phyloP scores from a whole-genome alignment of 371 early-diverging fungal genomes.

The Fennellomyces sp. region DNA sequence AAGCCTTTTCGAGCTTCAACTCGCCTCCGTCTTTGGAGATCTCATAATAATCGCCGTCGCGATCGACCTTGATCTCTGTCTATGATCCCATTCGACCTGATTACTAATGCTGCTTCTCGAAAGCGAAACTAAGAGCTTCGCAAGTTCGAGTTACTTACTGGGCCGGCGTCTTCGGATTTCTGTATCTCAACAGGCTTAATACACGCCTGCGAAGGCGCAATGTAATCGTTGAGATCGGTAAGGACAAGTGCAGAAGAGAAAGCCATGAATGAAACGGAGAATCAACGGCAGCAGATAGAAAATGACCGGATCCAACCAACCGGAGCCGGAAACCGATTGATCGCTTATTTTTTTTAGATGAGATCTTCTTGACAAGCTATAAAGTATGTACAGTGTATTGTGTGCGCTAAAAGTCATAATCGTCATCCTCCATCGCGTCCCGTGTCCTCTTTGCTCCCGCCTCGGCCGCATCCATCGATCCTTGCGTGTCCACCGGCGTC shows the following conservation, averaged over 20 bases:
- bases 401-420: conserved; percentile 42
- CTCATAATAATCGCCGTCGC: conserved; percentile 74
- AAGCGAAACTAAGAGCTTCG: not conserved
- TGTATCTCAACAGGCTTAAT: conserved; percentile 89
- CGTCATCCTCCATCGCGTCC: conserved; percentile 52
- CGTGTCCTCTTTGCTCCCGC: conserved; percentile 27
- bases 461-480: not conserved
- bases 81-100: conserved; percentile 18
- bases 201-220: conserved; percentile 94
- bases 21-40: conserved; percentile 86
- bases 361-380: not conserved
- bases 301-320: not conserved
- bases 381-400: not conserved
- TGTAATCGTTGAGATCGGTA: conserved; percentile 95
- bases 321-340: no score
- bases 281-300: not conserved
- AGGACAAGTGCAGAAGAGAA: conserved; percentile 82
- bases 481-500: not conserved
- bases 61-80: conserved; percentile 71
- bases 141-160: no score
- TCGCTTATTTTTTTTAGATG: no score
- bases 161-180: conserved; percentile 57
- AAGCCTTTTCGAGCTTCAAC: conserved; percentile 81
- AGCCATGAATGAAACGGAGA: conserved; percentile 41
- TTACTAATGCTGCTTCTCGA: conserved; percentile 14